Evolutionary conservation across 2,329 filamentous ascomycete species (phyloP).

Genomic region (Cladophialophora bantiana): DNA sequence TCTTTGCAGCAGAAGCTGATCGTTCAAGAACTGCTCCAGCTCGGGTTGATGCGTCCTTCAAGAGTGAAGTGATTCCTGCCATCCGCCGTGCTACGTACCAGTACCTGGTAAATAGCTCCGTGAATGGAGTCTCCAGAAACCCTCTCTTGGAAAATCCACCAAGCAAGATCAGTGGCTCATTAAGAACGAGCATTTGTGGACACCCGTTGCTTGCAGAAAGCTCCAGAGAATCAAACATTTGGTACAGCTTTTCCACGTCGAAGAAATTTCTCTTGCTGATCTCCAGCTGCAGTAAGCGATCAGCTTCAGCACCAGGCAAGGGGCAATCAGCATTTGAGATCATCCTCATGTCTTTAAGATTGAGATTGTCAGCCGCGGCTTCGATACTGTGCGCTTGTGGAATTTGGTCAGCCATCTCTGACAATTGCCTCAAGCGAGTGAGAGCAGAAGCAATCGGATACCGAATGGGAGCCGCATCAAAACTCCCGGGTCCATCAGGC

Average conservation of each 20-base stretch:
- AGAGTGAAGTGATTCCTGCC: constrained; percentile 12
- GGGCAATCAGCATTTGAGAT: background rate
- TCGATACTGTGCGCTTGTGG: constrained; percentile 16
- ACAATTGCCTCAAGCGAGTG: constrained; percentile 31
- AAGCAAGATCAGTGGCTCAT: constrained; percentile 30
- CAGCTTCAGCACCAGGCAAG: constrained; percentile 4
- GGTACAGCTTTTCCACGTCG: constrained; percentile 1
- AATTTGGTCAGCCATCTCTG: background rate
- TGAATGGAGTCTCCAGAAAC: background rate
- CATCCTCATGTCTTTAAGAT: constrained; percentile 25
- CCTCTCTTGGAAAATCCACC: background rate
- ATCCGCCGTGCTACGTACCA: constrained; percentile 28
- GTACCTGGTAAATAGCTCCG: constrained; percentile 20
- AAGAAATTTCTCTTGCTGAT: constrained; percentile 8
- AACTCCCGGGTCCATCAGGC: constrained; percentile 51
- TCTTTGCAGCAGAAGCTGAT: constrained; percentile 9
- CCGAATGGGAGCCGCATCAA: constrained; percentile 19
- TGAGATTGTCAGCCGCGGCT: constrained; percentile 30
- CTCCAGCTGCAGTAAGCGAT: constrained; percentile 13
- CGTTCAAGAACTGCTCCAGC: constrained; percentile 26
- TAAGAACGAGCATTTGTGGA: constrained; percentile 23
- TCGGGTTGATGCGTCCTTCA: constrained; percentile 13
- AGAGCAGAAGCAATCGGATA: constrained; percentile 34
- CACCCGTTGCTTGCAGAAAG: background rate
- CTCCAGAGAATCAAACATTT: constrained; percentile 3